Base-by-base conservation (phyloP, 1,139 yeast species). In the Taiozyma onychis region DNA sequence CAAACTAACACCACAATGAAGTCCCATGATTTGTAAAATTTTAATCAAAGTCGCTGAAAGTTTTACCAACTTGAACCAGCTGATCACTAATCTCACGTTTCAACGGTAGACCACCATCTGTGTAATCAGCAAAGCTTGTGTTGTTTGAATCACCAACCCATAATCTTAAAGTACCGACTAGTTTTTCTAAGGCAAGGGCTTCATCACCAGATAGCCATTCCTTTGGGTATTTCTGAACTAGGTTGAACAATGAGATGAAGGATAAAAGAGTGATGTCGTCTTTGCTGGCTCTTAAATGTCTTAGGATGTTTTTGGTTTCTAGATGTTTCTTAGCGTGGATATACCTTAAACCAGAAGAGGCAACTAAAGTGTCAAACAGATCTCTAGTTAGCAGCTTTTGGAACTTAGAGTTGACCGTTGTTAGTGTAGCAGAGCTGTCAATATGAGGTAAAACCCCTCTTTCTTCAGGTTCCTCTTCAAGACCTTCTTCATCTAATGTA, bases 11-110 rank as follows among this genome's bases (percentile, higher is more conserved):
- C 41, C 28, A 44, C 13, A 22, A 21, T 14, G 32, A 21, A 18
- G 39, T 13, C 27, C 14, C 30, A 50, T 27, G 26, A 16, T 26
- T 32, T 18, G 21, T 35, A 35, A 21, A 22, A 3, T 11, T 21
- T 18, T 47, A 46, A 8, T 50, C 48, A 51, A 53, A 53, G 30
- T 57, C 57, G 35, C 51, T 57, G 44, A 61, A 55, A 11, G 51
- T 45, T 45, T 57, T 59, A 21, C 60, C 57, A 22, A 52, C 54
- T 32, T 53, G 52, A 41, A 61, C 65, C 34, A 61, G 51, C 41
- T 56, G 51, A 45, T 60, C 65, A 48, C 63, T 58, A 10, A 61
- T 59, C 46, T 60, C 61, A 48, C 61, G 58, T 46, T 57, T 60
- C 49, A 61, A 47, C 41, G 55, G 53, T 16, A 59, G 32, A 1